Evolutionary conservation across 495 filamentous ascomycete species (phyloP), one percentile per base, ranked within the genome.

Genomic region (Xylaria nigripes): DNA sequence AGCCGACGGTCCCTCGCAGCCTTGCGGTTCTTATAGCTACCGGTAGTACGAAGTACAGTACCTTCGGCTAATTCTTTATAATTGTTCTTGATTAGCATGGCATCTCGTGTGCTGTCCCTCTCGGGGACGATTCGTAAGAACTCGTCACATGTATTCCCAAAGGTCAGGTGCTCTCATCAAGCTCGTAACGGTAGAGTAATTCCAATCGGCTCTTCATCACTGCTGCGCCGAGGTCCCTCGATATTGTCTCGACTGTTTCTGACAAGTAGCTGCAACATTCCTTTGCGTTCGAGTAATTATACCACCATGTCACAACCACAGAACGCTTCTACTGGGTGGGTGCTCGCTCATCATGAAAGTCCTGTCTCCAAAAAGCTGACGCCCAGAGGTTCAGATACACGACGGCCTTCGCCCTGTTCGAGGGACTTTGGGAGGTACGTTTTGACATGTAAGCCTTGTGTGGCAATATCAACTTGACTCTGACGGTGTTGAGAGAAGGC

Each of bases 351-450:
- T 15, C 6, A 51, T 21, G 9, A 18, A 4, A 9, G 27, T 9
- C 9, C 4, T 4, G 27, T 4, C 27, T 29, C 27, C 9, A 29
- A 29, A 4, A 15, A n/a, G 6, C 13, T 53, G n/a, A 53, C 42
- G 0, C 16, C 9, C 15, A 3, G 6, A 45, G 21, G 27, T 4
- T 4, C 67, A 59, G 56, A 38, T 89, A 88, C 59, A 90, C 86
- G 19, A 80, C 85, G 45, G 85, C 85, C 2, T 86, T 85, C 63
- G 86, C 86, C 52, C 86, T 90, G 61, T 89, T 90, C 54, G 86
- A 90, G 72, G 85, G 83, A 18, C 69, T 90, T 19, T 88, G 84
- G 85, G 86, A 86, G 52, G 61, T 64, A 52, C 3, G 46, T 58
- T 21, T 22, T 13, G 23, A 24, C n/a, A 0, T 43, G 43, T 41